These are phyloP conservation scores for Agaricus subrufescens DNA, from an alignment of 768 basidiomycete species.

Conservation along the genomic window DNA sequence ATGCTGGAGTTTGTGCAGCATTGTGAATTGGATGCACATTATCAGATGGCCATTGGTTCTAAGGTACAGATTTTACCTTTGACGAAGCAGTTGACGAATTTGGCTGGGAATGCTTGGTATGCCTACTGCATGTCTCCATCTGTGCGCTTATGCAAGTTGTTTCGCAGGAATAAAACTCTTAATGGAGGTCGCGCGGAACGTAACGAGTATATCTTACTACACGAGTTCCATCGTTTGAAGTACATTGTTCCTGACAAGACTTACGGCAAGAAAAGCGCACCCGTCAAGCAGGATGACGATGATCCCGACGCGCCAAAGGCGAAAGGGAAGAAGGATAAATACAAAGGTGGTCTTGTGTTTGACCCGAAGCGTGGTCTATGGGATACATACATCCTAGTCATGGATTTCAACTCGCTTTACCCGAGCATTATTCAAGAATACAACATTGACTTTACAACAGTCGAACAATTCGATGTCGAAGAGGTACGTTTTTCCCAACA, in stretches of 20 bases:
- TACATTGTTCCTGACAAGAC: slow-evolving; percentile 96
- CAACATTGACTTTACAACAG: slow-evolving; percentile 98
- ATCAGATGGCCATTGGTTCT: slow-evolving; percentile 93
- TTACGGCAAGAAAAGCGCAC: slow-evolving; percentile 68
- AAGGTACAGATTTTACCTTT: slow-evolving; percentile 93
- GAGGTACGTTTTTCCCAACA: slow-evolving; percentile 42
- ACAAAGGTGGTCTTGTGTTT: slow-evolving; percentile 97
- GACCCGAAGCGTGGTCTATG: slow-evolving; percentile 94
- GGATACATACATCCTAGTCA: slow-evolving; percentile 96
- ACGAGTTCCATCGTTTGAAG: slow-evolving; percentile 95
- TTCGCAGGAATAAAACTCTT: slow-evolving; percentile 86
- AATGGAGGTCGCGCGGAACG: slow-evolving; percentile 98
- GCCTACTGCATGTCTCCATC: background rate
- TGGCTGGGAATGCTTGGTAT: slow-evolving; percentile 96
- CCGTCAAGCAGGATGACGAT: slow-evolving; percentile 48
- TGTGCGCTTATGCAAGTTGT: background rate
- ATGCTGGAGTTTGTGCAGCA: slow-evolving; percentile 88
- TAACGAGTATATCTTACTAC: slow-evolving; percentile 97
- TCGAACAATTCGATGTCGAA: slow-evolving; percentile 66
- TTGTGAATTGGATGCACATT: slow-evolving; percentile 93
- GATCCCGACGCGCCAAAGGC: slow-evolving; percentile 38
- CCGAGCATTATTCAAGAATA: slow-evolving; percentile 99
- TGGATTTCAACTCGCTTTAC: slow-evolving; percentile 99
- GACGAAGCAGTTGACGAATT: slow-evolving; percentile 89
- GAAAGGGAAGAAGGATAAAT: slow-evolving; percentile 86